Percentiles rank a stretch among this genome's conserved stretches.
Evolutionary conservation across 495 filamentous ascomycete species (phyloP).

Genomic region (Filosporella fistucella): DNA sequence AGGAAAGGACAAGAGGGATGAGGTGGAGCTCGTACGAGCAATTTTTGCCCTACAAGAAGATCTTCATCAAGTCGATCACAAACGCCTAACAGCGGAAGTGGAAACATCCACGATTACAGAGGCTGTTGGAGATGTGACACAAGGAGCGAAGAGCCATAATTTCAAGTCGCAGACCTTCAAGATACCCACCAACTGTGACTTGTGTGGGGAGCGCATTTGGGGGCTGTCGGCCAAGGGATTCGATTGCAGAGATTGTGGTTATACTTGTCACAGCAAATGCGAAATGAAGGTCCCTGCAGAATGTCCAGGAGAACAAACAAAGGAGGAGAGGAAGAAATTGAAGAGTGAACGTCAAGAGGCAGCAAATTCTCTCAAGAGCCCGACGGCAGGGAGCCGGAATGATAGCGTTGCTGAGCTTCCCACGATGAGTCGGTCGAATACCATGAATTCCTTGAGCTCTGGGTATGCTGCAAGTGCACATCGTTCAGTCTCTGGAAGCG

Average conservation of each 20-base stretch:
- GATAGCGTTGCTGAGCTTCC: slow-evolving; percentile 41
- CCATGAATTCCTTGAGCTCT: slow-evolving; percentile 89
- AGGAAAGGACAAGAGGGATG: slow-evolving; percentile 79
- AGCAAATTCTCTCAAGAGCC: slow-evolving; percentile 54
- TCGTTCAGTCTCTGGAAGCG: slow-evolving; percentile 60
- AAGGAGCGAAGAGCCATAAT: slow-evolving; percentile 89
- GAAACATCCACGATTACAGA: slow-evolving; percentile 85
- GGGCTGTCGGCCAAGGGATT: slow-evolving; percentile 93
- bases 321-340: slow-evolving; percentile 90
- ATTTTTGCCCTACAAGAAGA: slow-evolving; percentile 79
- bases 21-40: slow-evolving; percentile 70
- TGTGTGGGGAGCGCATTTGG: slow-evolving; percentile 96
- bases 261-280: slow-evolving; percentile 97
- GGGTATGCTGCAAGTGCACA: slow-evolving; percentile 79
- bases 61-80: slow-evolving; percentile 80
- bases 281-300: slow-evolving; percentile 97
- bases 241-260: slow-evolving; percentile 92
- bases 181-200: slow-evolving; percentile 96
- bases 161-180: slow-evolving; percentile 98
- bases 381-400: slow-evolving; percentile 17
- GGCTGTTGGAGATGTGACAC: slow-evolving; percentile 82
- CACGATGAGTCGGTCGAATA: slow-evolving; percentile 72
- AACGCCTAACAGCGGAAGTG: slow-evolving; percentile 81
- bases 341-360: slow-evolving; percentile 78
- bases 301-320: slow-evolving; percentile 88